Evolutionary conservation across 768 basidiomycete genomes (phyloP).

Genomic region (Amyloporia xantha): DNA sequence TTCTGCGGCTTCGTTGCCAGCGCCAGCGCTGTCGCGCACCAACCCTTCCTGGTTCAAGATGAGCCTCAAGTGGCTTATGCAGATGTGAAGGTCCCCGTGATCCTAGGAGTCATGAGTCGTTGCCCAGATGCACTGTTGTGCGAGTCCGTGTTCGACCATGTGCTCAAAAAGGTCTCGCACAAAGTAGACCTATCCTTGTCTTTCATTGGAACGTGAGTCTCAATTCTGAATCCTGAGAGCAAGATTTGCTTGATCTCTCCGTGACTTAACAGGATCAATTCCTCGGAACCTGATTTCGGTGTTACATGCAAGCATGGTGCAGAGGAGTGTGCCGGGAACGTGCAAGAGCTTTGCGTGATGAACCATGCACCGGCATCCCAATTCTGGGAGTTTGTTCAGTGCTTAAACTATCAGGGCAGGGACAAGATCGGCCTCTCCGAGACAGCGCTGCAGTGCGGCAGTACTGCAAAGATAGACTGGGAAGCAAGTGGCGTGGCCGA

Average conservation of each 20-base stretch:
- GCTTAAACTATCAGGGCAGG: conserved; percentile 67
- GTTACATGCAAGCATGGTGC: conserved; percentile 76
- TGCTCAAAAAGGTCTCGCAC: conserved; percentile 51
- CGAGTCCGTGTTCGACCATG: conserved; percentile 69
- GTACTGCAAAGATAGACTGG: conserved; percentile 64
- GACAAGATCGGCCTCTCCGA: conserved; percentile 58
- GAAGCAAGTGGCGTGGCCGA: conserved; percentile 43
- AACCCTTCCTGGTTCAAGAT: conserved; percentile 6
- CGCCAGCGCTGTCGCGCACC: background rate
- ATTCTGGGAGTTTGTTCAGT: conserved; percentile 84
- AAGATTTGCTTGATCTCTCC: no score
- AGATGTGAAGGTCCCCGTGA: conserved; percentile 41
- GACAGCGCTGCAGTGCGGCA: conserved; percentile 61
- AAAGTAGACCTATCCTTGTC: conserved; percentile 65
- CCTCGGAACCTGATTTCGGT: conserved; percentile 67
- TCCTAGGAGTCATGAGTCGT: conserved; percentile 58
- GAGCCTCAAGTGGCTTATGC: conserved; percentile 1
- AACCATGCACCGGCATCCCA: conserved; percentile 45
- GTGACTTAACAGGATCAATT: conserved; percentile 42
- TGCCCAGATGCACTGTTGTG: conserved; percentile 83
- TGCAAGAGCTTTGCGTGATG: conserved; percentile 79
- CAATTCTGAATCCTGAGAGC: background rate
- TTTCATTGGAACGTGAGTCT: conserved; percentile 67
- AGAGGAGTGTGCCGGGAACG: conserved; percentile 81
- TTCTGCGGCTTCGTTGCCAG: background rate